Evolutionary conservation across 2,329 filamentous ascomycete genomes (phyloP).

Genomic region (Pseudocercospora cruenta): DNA sequence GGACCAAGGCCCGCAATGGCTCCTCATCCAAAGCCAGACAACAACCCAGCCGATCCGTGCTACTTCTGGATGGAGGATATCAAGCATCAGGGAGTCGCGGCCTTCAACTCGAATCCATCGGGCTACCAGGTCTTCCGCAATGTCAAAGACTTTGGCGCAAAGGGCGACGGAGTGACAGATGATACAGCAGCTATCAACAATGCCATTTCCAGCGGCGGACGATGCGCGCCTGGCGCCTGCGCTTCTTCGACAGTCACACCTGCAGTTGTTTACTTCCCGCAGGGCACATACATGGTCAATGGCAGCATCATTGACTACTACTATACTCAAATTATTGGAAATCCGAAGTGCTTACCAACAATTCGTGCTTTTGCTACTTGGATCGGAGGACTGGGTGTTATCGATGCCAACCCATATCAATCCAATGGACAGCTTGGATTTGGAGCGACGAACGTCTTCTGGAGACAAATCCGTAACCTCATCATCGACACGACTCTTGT

Average conservation of each 20-base stretch:
- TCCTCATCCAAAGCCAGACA: slow-evolving; percentile 6
- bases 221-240: slow-evolving; percentile 48
- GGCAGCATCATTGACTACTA: slow-evolving; percentile 64
- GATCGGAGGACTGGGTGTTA: slow-evolving; percentile 55
- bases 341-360: slow-evolving; percentile 60
- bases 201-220: slow-evolving; percentile 46
- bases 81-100: slow-evolving; percentile 52
- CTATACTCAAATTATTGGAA: slow-evolving; percentile 65
- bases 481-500: slow-evolving; percentile 62
- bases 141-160: slow-evolving; percentile 51
- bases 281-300: slow-evolving; percentile 62
- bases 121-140: slow-evolving; percentile 54
- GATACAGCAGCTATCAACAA: slow-evolving; percentile 60
- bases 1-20: neutral
- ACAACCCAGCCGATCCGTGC: slow-evolving; percentile 29
- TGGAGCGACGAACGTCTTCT: slow-evolving; percentile 64
- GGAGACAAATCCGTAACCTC: slow-evolving; percentile 67
- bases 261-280: slow-evolving; percentile 61
- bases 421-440: slow-evolving; percentile 41
- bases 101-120: slow-evolving; percentile 49
- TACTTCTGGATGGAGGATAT: slow-evolving; percentile 50
- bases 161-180: slow-evolving; percentile 55
- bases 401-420: slow-evolving; percentile 61
- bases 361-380: slow-evolving; percentile 57
- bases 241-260: slow-evolving; percentile 55